phyloP scores from a whole-genome alignment of 306 rosid species.

The Bauhinia variegata region DNA sequence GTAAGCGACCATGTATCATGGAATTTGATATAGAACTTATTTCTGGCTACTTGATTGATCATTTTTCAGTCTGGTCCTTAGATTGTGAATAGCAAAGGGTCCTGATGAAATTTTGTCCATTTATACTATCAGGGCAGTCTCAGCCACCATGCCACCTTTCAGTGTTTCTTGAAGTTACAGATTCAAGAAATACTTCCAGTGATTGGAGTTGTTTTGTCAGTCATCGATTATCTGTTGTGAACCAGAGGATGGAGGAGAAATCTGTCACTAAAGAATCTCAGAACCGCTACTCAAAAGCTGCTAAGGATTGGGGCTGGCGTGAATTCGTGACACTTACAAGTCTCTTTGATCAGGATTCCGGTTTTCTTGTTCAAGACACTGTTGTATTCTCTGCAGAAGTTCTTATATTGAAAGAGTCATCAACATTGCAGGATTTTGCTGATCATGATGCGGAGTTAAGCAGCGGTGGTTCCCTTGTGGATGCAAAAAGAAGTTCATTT shows the following conservation, averaged over 20 bases:
- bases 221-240: constrained; percentile 93
- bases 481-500: constrained; percentile 79
- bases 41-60: not conserved
- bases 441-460: constrained; percentile 63
- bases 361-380: constrained; percentile 93
- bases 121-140: constrained; percentile 94
- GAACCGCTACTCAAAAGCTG: constrained; percentile 99
- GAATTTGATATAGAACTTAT: constrained; percentile 28
- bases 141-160: constrained; percentile 99
- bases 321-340: constrained; percentile 99
- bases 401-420: constrained; percentile 92
- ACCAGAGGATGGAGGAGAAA: constrained; percentile 89
- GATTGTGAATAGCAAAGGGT: constrained; percentile 28
- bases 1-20: constrained; percentile 38
- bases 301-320: constrained; percentile 99
- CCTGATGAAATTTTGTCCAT: constrained; percentile 52
- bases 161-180: constrained; percentile 98
- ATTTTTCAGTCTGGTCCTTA: constrained; percentile 30
- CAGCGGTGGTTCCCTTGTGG: constrained; percentile 54
- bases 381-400: constrained; percentile 98
- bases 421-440: constrained; percentile 80
- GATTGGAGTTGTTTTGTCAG: constrained; percentile 99
- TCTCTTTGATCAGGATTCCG: constrained; percentile 98
- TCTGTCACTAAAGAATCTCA: constrained; percentile 99
- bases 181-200: constrained; percentile 90